These are phyloP conservation scores for Podaxis sp. DNA, from an alignment of 768 basidiomycete genomes.

Conservation along the genomic window DNA sequence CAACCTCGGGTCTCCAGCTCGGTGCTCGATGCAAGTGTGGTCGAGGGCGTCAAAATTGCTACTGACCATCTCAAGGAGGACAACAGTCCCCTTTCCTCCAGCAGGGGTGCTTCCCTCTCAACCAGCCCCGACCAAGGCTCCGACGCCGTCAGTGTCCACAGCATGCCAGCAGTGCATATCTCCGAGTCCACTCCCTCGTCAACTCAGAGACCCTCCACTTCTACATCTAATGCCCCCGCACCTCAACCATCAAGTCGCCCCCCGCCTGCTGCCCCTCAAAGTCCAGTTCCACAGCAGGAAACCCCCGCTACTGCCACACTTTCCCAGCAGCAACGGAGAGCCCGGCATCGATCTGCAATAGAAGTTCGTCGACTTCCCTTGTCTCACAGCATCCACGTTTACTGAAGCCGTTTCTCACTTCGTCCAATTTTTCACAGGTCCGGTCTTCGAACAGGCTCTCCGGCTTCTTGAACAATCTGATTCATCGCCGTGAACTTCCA, in stretches of 20 bases:
- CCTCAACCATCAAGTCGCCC: constrained; percentile 27
- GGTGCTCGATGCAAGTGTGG: constrained; percentile 18
- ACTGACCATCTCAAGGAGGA: constrained; percentile 24
- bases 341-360: constrained; percentile 49
- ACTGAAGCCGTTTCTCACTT: constrained; percentile 18
- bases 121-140: constrained; percentile 35
- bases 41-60: constrained; percentile 26
- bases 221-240: constrained; percentile 21
- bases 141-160: constrained; percentile 58
- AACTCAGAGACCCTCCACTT: constrained; percentile 29
- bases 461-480: constrained; percentile 80
- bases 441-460: constrained; percentile 75
- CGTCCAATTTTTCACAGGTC: constrained; percentile 28
- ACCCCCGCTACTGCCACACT: constrained; percentile 20
- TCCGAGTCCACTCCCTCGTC: constrained; percentile 32
- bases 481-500: constrained; percentile 63
- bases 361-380: constrained; percentile 47
- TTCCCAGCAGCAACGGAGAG: constrained; percentile 34
- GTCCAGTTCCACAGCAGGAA: constrained; percentile 25
- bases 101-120: constrained; percentile 35
- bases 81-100: constrained; percentile 23
- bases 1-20: constrained; percentile 23
- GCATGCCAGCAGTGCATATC: constrained; percentile 55
- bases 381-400: constrained; percentile 9
- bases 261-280: constrained; percentile 31